Base-by-base conservation (phyloP, 176 grass and related monocot species). In the Aegilops tauschii region DNA sequence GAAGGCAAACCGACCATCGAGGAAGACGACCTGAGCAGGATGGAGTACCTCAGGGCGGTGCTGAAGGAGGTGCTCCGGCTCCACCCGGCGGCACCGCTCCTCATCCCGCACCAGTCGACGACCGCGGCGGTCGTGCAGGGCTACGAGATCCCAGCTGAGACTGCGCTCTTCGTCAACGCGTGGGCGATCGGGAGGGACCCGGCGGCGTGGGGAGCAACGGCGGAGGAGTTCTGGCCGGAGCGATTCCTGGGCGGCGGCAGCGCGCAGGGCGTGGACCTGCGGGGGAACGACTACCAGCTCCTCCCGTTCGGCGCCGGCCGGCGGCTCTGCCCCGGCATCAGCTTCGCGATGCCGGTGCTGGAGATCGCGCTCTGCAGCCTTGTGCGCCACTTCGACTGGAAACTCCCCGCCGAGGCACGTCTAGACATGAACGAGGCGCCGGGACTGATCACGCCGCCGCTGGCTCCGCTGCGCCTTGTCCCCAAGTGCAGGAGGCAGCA, bases 101-200 rank as follows among this genome's bases (percentile, higher is more conserved):
- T 94, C 9, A 3, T 97, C 16, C 92, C 92, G 11, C 90, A 84
- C 23, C 21, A 83, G 34, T 92, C 95, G 3, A 91, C 78, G 1
- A 18, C 67, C 39, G 29, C 70, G 3, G 63, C 87, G 1, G 6
- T 23, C 4, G 76, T 94, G 44, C 88, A 86, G 21, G 88, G 92
- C 2, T 91, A 94, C 61, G 77, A 89, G 39, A 80, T 94, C 77
- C 95, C 81, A 5, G 49, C 86, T 1, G 81, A 78, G 28, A 94
- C 88, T 13, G 9, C 62, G 17, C 50, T 94, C 27, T 87, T 92
- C 84, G 12, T 97, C 77, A 94, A 92, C 77, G 86, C 14, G 16
- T 97, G 92, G 92, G 88, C 95, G 25, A 91, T 92, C 32, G 92
- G 86, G n/a, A 89, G 92, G 78, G 92, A 97, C 67, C 88, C 86